Conservation (phyloP, 1,139 yeast genomes). For the Zygosaccharomyces pseudobailii region DNA sequence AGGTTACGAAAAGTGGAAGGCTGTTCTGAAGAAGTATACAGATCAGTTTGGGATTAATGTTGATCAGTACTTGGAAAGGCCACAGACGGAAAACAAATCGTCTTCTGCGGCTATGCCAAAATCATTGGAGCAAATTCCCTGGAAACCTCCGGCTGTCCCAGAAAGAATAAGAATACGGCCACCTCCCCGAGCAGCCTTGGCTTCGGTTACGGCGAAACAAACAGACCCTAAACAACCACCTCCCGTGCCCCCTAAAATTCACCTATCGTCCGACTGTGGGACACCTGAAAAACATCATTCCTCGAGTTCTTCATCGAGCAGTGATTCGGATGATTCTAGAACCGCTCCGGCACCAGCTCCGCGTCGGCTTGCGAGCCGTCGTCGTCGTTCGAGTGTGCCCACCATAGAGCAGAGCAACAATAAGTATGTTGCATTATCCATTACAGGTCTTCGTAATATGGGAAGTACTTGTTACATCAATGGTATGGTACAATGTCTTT, state of each 20-base stretch:
- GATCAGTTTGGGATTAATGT: conserved; percentile 18
- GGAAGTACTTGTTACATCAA: conserved; percentile 75
- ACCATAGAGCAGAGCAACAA: conserved; percentile 41
- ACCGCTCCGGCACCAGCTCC: background rate
- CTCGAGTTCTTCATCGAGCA: background rate
- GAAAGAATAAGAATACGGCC: conserved; percentile 29
- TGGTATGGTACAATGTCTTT: conserved; percentile 60
- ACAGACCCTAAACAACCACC: conserved; percentile 15
- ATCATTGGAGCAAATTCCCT: conserved; percentile 15
- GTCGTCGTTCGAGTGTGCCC: conserved; percentile 26
- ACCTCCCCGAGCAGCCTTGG: conserved; percentile 32
- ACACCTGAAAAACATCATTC: background rate
- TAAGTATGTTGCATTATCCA: conserved; percentile 38
- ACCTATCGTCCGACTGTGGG: conserved; percentile 1
- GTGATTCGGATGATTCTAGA: background rate
- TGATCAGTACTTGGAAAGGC: conserved; percentile 23
- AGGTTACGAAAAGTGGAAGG: conserved; percentile 35
- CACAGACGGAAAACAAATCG: conserved; percentile 10
- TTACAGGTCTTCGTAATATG: conserved; percentile 63
- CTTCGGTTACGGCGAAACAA: conserved; percentile 14
- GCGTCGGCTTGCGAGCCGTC: background rate
- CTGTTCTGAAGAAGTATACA: conserved; percentile 20
- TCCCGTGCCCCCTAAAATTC: conserved; percentile 17
- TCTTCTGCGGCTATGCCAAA: conserved; percentile 6
- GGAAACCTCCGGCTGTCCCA: conserved; percentile 28